Evolutionary conservation across 371 early-diverging fungal genomes (phyloP).

Genomic region (Mucor irregularis): DNA sequence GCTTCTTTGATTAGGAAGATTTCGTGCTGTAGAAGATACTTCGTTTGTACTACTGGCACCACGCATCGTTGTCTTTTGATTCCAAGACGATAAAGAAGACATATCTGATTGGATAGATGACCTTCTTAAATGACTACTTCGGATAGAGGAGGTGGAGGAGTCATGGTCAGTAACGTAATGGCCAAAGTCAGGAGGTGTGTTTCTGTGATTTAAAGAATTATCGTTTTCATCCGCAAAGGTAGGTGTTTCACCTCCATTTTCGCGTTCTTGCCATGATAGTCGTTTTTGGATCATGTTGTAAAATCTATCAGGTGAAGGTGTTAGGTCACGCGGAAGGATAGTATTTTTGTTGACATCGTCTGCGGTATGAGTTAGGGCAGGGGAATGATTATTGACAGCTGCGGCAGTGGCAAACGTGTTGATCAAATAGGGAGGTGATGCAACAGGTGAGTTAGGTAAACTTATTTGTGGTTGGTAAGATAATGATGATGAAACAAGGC

Average conservation of each 20-base stretch:
- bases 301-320: conserved; percentile 51
- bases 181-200: conserved; percentile 30
- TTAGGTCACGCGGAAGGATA: conserved; percentile 21
- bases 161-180: conserved; percentile 42
- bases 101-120: conserved; percentile 43
- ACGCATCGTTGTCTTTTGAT: conserved; percentile 6
- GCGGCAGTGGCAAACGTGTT: not conserved
- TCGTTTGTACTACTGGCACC: not conserved
- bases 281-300: conserved; percentile 45
- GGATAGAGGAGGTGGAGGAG: conserved; percentile 45
- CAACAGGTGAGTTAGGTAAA: conserved; percentile 20
- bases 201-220: not conserved
- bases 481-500: not conserved
- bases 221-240: conserved; percentile 15
- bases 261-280: conserved; percentile 32
- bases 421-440: conserved; percentile 11
- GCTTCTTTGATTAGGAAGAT: not conserved
- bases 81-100: conserved; percentile 27
- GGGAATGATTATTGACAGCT: not conserved
- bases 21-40: not conserved
- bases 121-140: conserved; percentile 44
- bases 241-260: conserved; percentile 26
- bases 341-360: conserved; percentile 1
- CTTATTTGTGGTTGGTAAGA: conserved; percentile 7
- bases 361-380: not conserved